phyloP scores from a whole-genome alignment of 2,329 filamentous ascomycete genomes.

The Penicillium sp. region DNA sequence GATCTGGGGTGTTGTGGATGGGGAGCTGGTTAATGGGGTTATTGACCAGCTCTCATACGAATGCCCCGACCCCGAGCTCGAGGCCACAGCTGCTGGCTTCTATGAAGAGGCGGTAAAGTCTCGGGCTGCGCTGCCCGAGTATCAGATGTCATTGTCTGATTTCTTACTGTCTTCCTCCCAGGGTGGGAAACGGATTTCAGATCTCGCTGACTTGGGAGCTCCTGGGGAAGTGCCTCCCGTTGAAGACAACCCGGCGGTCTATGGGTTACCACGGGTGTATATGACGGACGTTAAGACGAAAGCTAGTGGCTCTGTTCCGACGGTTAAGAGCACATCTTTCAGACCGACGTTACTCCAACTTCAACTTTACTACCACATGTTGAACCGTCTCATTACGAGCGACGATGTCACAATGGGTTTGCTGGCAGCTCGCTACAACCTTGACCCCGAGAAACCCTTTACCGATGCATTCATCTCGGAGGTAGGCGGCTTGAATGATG shows the following conservation, averaged over 20 bases:
- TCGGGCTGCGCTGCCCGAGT: conserved; percentile 41
- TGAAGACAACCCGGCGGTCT: conserved; percentile 22
- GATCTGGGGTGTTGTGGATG: conserved; percentile 82
- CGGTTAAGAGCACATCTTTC: conserved; percentile 59
- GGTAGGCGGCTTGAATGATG: conserved; percentile 68
- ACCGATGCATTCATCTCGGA: conserved; percentile 79
- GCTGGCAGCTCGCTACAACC: conserved; percentile 70
- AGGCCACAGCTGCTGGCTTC: conserved; percentile 57
- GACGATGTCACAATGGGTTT: conserved; percentile 68
- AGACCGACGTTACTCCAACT: conserved; percentile 82
- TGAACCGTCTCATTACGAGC: conserved; percentile 70
- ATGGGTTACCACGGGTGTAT: conserved; percentile 58
- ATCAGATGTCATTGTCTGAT: conserved; percentile 50
- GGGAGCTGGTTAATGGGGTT: conserved; percentile 81
- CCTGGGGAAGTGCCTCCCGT: conserved; percentile 4
- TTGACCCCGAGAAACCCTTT: conserved; percentile 67
- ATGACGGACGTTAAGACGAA: conserved; percentile 89
- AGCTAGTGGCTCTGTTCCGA: conserved; percentile 61
- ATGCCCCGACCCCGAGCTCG: conserved; percentile 72
- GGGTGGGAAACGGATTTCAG: conserved; percentile 39
- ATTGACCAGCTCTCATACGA: conserved; percentile 83
- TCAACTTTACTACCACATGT: conserved; percentile 82
- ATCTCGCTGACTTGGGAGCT: conserved; percentile 23
- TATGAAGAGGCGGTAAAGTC: conserved; percentile 41
- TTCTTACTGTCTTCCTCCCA: conserved; percentile 44